Conservation (phyloP, 768 basidiomycete genomes). For the Hygrocybe coccinea region DNA sequence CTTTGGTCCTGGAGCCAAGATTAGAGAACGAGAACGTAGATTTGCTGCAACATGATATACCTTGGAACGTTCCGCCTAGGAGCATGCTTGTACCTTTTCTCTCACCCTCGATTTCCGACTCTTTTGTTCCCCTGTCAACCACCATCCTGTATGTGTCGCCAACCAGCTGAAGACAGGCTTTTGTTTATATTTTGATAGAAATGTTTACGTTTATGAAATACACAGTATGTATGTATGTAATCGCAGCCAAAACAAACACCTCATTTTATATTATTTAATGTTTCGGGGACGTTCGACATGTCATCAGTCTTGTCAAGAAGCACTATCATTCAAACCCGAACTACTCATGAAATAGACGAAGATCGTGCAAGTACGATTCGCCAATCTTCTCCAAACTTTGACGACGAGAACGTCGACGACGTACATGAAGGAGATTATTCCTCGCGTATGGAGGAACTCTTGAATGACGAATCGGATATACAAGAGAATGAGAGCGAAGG, state of each 20-base stretch:
- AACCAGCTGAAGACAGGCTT: no score
- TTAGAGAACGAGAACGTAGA: constrained; percentile 50
- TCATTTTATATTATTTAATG: no score
- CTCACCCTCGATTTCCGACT: neutral
- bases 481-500: constrained; percentile 43
- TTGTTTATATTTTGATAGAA: no score
- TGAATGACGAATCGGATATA: constrained; percentile 36
- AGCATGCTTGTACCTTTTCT: neutral
- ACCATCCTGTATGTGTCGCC: no score
- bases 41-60: constrained; percentile 22
- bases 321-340: neutral
- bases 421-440: constrained; percentile 53
- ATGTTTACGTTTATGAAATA: no score
- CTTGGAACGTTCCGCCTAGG: neutral
- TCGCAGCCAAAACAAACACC: neutral
- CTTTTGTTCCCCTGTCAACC: neutral
- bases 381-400: constrained; percentile 12
- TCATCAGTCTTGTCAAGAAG: neutral
- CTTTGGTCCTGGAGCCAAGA: constrained; percentile 57
- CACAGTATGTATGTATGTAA: no score
- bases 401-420: constrained; percentile 36
- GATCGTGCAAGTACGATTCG: constrained; percentile 20
- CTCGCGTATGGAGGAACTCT: constrained; percentile 62
- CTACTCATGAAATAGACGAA: constrained; percentile 10
- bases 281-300: neutral